A percentile compares a stretch with the other conserved stretches of the same genome.
phyloP scores from a whole-genome alignment of 176 grass and related monocot genomes.

The Phoenix roebelenii region DNA sequence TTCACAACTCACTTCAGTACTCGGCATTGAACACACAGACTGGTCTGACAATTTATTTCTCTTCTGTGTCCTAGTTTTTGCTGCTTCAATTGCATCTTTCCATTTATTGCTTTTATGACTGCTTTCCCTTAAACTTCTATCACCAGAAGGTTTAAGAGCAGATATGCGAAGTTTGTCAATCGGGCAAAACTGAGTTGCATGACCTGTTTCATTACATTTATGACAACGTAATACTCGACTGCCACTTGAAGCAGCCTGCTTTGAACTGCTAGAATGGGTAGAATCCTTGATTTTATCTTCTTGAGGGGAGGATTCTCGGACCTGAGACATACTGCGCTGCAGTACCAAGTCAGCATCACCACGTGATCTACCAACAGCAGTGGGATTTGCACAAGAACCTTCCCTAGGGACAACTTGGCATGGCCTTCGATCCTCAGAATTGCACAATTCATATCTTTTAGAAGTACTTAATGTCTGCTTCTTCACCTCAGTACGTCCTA shows the following conservation, averaged over 20 bases:
- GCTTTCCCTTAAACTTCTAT: slow-evolving; percentile 44
- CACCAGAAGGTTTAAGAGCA: slow-evolving; percentile 42
- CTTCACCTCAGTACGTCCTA: slow-evolving; percentile 58
- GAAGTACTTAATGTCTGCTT: slow-evolving; percentile 36
- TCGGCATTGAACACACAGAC: slow-evolving; percentile 24
- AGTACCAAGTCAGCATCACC: slow-evolving; percentile 37
- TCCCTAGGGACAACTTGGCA: slow-evolving; percentile 23
- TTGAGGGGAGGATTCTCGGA: slow-evolving; percentile 17
- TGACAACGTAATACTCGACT: slow-evolving; percentile 38
- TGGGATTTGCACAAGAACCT: slow-evolving; percentile 2
- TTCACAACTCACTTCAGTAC: slow-evolving; percentile 21
- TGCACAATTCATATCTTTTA: slow-evolving; percentile 20
- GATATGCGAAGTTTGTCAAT: slow-evolving; percentile 40
- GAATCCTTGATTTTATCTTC: slow-evolving; percentile 42
- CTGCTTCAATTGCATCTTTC: slow-evolving; percentile 22
- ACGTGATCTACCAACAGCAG: slow-evolving; percentile 20
- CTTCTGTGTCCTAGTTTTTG: slow-evolving; percentile 13
- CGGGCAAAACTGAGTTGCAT: slow-evolving; percentile 58
- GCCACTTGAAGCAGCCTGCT: slow-evolving; percentile 19
- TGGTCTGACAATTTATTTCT: slow-evolving; percentile 23
- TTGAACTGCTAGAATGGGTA: slow-evolving; percentile 25
- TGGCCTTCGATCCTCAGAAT: slow-evolving; percentile 9
- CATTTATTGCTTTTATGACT: slow-evolving; percentile 29
- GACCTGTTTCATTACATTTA: slow-evolving; percentile 65
- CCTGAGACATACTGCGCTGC: slow-evolving; percentile 25